Percentiles rank a stretch among this genome's conserved stretches.
These are phyloP conservation scores for Citrus australasica DNA, from an alignment of 345 rosid species.

Conservation along the genomic window DNA sequence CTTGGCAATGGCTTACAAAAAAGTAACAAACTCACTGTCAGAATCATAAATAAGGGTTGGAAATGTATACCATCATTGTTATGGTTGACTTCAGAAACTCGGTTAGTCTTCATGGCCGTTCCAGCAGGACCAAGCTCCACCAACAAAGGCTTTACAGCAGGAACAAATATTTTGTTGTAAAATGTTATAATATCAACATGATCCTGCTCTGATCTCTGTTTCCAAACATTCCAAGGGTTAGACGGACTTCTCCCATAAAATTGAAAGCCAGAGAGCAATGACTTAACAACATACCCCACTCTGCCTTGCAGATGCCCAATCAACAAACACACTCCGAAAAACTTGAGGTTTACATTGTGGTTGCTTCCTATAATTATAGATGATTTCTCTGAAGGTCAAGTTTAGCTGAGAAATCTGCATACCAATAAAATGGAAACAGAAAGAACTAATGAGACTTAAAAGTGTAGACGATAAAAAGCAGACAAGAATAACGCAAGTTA, in stretches of 20 bases:
- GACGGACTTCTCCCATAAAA: constrained; percentile 18
- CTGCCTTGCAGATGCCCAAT: constrained; percentile 57
- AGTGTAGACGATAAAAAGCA: constrained; percentile 5
- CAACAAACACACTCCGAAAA: constrained; percentile 80
- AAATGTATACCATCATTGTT: constrained; percentile 51
- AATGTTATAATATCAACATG: constrained; percentile 89
- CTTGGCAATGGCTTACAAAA: constrained; percentile 12
- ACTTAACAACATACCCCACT: constrained; percentile 45
- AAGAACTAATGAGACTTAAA: constrained; percentile 13
- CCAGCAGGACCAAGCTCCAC: constrained; percentile 77
- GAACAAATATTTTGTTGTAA: constrained; percentile 87
- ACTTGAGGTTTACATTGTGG: constrained; percentile 95
- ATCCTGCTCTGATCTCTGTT: constrained; percentile 81
- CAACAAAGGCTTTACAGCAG: constrained; percentile 76
- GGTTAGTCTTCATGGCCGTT: constrained; percentile 31
- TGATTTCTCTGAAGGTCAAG: constrained; percentile 79
- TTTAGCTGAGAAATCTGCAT: constrained; percentile 81
- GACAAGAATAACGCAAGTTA: not conserved
- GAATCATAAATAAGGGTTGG: not conserved
- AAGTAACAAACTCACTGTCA: not conserved
- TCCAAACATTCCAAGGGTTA: constrained; percentile 23
- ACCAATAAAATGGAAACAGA: constrained; percentile 21
- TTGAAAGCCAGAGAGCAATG: not conserved
- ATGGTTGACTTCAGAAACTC: constrained; percentile 47
- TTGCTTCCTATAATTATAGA: constrained; percentile 86